Base-by-base conservation (phyloP, 2,329 filamentous ascomycete species). In the Ophiocordyceps camponoti-rufipedis region DNA sequence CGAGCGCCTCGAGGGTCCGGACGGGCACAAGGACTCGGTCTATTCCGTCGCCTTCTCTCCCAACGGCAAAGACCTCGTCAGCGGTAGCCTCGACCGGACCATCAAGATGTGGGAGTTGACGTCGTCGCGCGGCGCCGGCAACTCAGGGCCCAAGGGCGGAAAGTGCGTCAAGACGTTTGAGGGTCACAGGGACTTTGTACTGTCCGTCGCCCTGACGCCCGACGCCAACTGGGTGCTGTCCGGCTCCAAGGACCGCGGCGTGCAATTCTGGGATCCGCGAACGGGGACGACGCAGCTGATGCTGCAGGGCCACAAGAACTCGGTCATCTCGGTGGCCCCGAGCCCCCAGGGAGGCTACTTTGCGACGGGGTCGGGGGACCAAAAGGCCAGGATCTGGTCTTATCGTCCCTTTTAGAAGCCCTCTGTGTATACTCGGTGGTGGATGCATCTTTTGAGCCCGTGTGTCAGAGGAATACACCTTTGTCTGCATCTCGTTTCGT, bases 91-190 rank as follows among this genome's bases (percentile, higher is more conserved):
- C 54, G 91, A 98, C 62, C 94, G 94, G 72, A 96, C 89, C 0
- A 96, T 96, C 71, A 94, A 95, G 71, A 94, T 96, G 82, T 98
- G 91, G 88, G 88, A 95, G 68, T 74, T 98, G 44, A 80, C 75
- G 46, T 75, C 82, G 19, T 76, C 81, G 41, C 75, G 83, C 53
- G 75, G 80, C 55, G 73, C 79, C 48, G 72, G 77, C 42, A 77
- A 74, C 57, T 72, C 75, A 41, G 77, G 73, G 31, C 74, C 80
- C 9, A 93, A 91, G 69, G 82, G 83, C 33, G 89, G 91, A 54
- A 86, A 94, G 62, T 96, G 91, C 60, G 80, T 95, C 56, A 86
- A 88, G 68, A 96, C 89, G 1, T 98, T 96, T 56, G 91, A 96
- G 59, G 91, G 91, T 44, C 91, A 98, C 66, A 84, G 94, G 64